A percentile compares a stretch with the other conserved stretches of the same genome.
phyloP scores from a whole-genome alignment of 768 basidiomycete species.

The Rhizopogon rudus region DNA sequence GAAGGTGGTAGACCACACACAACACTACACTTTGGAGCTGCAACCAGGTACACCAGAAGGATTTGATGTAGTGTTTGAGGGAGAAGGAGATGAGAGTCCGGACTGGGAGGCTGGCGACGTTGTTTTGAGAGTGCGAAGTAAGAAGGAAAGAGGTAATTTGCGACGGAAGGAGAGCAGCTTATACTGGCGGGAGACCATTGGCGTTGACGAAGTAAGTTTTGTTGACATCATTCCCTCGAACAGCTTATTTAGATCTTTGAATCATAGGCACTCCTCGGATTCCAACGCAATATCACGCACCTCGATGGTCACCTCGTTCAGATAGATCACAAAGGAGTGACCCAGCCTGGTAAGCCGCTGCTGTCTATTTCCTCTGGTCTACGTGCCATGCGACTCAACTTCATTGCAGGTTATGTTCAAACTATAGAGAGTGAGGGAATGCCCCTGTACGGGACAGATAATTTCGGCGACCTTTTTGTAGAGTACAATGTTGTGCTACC shows the following conservation, averaged over 20 bases:
- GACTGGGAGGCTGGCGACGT: constrained; percentile 98
- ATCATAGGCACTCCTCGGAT: constrained; percentile 88
- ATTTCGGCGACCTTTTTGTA: constrained; percentile 80
- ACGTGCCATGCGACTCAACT: background rate
- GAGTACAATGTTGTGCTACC: constrained; percentile 95
- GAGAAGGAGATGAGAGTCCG: constrained; percentile 94
- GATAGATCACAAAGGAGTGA: constrained; percentile 71
- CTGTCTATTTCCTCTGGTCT: background rate
- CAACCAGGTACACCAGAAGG: constrained; percentile 89
- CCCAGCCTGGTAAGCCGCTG: constrained; percentile 72
- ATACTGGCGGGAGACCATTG: constrained; percentile 90
- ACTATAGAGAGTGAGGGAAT: constrained; percentile 86
- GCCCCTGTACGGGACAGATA: constrained; percentile 57
- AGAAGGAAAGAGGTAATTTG: constrained; percentile 76
- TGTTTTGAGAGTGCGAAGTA: constrained; percentile 76
- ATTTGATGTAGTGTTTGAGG: constrained; percentile 88
- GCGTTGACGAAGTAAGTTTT: constrained; percentile 70
- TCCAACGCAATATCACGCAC: constrained; percentile 86
- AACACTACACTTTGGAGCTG: constrained; percentile 82
- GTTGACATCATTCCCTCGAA: background rate
- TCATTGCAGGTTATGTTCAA: constrained; percentile 69
- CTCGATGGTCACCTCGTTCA: constrained; percentile 81
- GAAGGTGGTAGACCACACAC: constrained; percentile 78
- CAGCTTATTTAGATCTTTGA: background rate
- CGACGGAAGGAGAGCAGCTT: constrained; percentile 85